Evolutionary conservation across 208 protist species (phyloP).

Genomic region (Leishmania arabica): DNA sequence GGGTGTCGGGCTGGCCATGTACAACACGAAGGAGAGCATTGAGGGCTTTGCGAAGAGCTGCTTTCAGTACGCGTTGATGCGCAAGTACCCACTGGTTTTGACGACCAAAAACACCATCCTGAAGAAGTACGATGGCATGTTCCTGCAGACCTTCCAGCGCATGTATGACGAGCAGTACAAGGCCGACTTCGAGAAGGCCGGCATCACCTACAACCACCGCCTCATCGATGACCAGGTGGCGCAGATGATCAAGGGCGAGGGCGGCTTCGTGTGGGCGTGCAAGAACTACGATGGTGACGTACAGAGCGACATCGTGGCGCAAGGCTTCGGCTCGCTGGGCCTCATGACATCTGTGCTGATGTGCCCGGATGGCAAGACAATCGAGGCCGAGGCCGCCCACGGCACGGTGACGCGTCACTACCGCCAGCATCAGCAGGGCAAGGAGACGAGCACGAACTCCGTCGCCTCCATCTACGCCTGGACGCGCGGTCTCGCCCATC

Average conservation of each 20-base stretch:
- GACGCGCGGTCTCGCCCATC: constrained; percentile 95
- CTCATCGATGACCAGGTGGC: constrained; percentile 99
- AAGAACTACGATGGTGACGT: constrained; percentile 99
- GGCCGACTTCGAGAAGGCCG: constrained; percentile 79
- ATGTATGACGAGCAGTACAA: constrained; percentile 94
- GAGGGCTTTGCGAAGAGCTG: constrained; percentile 94
- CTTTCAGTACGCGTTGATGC: constrained; percentile 94
- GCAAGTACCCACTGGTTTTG: constrained; percentile 93
- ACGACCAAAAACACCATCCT: constrained; percentile 99
- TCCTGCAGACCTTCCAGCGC: constrained; percentile 96
- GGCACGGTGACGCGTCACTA: constrained; percentile 98
- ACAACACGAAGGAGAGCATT: constrained; percentile 97
- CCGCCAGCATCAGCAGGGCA: constrained; percentile 95
- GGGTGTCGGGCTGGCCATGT: constrained; percentile 95
- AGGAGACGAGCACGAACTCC: constrained; percentile 97
- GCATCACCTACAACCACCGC: constrained; percentile 95
- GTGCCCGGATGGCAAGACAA: constrained; percentile 96
- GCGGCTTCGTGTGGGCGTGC: constrained; percentile 97
- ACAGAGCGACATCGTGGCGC: constrained; percentile 97
- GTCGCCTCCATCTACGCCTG: constrained; percentile 98
- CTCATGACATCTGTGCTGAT: constrained; percentile 98
- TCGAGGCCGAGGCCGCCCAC: constrained; percentile 98
- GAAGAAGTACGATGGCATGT: constrained; percentile 98
- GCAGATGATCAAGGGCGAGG: constrained; percentile 92
- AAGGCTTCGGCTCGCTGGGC: constrained; percentile 97